Percentiles rank a stretch among this genome's conserved stretches.
phyloP scores from a whole-genome alignment of 129 eudicot species.

The Centaurea solstitialis region DNA sequence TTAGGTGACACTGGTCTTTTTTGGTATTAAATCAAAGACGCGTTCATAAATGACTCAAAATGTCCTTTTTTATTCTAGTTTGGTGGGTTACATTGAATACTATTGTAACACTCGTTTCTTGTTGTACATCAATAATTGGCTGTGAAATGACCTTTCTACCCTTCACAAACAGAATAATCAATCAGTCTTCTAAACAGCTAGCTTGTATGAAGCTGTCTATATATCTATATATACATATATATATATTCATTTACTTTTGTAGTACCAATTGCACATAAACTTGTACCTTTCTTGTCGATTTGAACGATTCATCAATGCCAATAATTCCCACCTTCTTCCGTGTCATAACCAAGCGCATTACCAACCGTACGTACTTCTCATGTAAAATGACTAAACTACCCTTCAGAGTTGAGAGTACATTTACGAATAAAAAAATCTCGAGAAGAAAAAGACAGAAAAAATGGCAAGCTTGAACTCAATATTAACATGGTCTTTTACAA shows the following conservation, averaged over 20 bases:
- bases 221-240: neutral
- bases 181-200: conserved; percentile 32
- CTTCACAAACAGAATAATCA: conserved; percentile 29
- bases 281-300: neutral
- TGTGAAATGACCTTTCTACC: conserved; percentile 23
- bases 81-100: conserved; percentile 15
- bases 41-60: conserved; percentile 2
- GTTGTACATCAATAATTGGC: conserved; percentile 34
- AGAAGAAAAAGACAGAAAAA: conserved; percentile 18
- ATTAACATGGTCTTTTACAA: conserved; percentile 15
- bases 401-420: neutral
- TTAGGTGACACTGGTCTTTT: neutral
- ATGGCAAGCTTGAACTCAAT: conserved; percentile 33
- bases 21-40: neutral
- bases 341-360: neutral
- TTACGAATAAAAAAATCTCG: neutral
- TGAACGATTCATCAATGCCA: neutral
- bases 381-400: neutral
- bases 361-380: neutral
- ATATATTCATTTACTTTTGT: neutral
- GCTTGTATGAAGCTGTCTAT: conserved; percentile 36
- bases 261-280: neutral
- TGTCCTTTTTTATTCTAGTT: conserved; percentile 11
- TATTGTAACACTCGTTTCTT: conserved; percentile 16
- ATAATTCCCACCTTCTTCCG: neutral